Base-by-base conservation (phyloP, 805 yeast genomes). In the Candida sphagnicola region DNA sequence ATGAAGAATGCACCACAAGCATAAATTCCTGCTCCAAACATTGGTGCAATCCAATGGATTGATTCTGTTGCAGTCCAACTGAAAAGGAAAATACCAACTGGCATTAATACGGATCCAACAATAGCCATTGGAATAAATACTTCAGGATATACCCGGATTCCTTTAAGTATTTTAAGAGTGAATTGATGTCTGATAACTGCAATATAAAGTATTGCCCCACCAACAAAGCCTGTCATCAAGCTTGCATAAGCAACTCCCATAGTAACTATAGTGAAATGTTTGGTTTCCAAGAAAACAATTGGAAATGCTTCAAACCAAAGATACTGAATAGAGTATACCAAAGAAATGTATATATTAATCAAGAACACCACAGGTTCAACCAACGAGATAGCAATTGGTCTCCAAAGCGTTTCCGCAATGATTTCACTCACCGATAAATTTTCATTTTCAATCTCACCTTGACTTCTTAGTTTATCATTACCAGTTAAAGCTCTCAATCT, bases 341-440 rank as follows among this genome's bases (percentile, higher is more conserved):
- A 51, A 0, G 80, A 75, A 45, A 75, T 59, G 52, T 78, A 78
- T 18, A 70, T 12, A 50, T 78, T 67, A 40, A 78, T 68, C 17
- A 78, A 61, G 14, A 79, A 42, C n/a, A 79, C 72, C 18, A 75
- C 77, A 1, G 85, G 85, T 51, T 80, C 85, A 34, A 55, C 43
- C 19, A 71, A 28, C 6, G 72, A 62, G 34, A 80, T 62, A 37
- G 67, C 70, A 37, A 74, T 40, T 1, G 86, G 85, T 45, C 77
- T 65, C 67, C 70, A 70, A 11, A 73, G 54, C 3, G 68, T 62
- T 57, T 65, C 26, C 44, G 41, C 11, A 51, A 38, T 41, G 14
- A 56, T 18, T 26, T 51, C 58, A 12, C 39, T 41, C 1, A 45
- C 16, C 8, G 54, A 44, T 30, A 55, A 40, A n/a, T 49, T 37